phyloP scores from a whole-genome alignment of 495 filamentous ascomycete genomes.

The Sphaerosporella brunnea region DNA sequence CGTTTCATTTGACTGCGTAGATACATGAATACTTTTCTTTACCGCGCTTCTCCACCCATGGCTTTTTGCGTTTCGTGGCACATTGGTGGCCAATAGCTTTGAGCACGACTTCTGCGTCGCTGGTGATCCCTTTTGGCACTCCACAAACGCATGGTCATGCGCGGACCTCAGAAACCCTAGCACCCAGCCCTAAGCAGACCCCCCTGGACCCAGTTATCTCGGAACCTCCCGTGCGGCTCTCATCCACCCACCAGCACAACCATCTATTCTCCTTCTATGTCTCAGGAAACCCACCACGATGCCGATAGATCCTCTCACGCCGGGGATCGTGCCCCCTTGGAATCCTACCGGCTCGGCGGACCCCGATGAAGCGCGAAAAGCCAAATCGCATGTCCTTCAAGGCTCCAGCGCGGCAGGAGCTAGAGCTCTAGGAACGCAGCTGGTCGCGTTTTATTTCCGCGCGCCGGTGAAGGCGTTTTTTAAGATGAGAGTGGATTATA shows the following conservation, averaged over 20 bases:
- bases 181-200: too few relatives aligned
- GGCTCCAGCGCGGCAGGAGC: slow-evolving; percentile 54
- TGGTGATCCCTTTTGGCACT: too few relatives aligned
- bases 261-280: too few relatives aligned
- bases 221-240: background rate
- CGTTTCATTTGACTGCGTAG: too few relatives aligned
- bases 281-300: background rate
- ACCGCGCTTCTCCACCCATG: too few relatives aligned
- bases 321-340: background rate
- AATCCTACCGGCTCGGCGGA: background rate
- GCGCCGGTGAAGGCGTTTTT: slow-evolving; percentile 84
- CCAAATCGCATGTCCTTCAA: slow-evolving; percentile 12
- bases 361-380: background rate
- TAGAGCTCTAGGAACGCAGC: slow-evolving; percentile 58
- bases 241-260: background rate
- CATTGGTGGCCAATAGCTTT: too few relatives aligned
- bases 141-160: too few relatives aligned
- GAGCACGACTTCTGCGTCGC: too few relatives aligned
- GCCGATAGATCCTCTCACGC: background rate
- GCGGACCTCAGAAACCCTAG: too few relatives aligned
- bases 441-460: slow-evolving; percentile 75
- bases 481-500: slow-evolving; percentile 69
- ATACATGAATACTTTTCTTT: too few relatives aligned
- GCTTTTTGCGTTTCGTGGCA: too few relatives aligned
- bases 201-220: too few relatives aligned